Evolutionary conservation across 1,139 yeast species (phyloP), one percentile per base, ranked within the genome.

Genomic region (Suhomyces bolitotheri): DNA sequence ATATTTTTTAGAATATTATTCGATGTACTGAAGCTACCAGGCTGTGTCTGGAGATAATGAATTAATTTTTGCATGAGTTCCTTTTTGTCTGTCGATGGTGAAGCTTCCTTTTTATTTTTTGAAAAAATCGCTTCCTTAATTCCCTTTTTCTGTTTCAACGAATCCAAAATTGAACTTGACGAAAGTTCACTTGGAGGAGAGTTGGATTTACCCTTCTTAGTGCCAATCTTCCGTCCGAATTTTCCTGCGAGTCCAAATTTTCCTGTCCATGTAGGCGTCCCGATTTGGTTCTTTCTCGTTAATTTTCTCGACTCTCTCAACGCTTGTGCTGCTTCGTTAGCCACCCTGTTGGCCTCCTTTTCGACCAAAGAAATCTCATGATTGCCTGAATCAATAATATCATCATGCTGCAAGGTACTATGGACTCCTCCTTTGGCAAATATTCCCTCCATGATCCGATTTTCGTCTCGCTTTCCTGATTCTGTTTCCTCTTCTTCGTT

Each of bases 251-350:
- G 59, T 0, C 98, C 98, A 65, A 83, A 88, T 47, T 77, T 77
- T 0, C 98, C 98, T 0, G 98, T 92, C 95, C 97, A 92, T 0
- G 98, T 92, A 0, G 97, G 97, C 0, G 85, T 81, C 4, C 96
- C 96, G 19, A 89, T 69, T 22, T 75, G 76, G 16, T 79, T 78
- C 41, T 70, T 73, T 34, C 87, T 71, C 0, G 96, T 78, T 19
- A 67, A 63, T 38, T 66, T 74, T 32, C 96, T 63, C 0, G 96
- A 87, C 40, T 75, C 74, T 39, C 79, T 71, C 40, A 92, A 62
- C 0, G 90, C 89, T 14, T 72, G 71, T 0, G 90, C 80, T 0
- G 97, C 97, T 22, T 80, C 80, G 24, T 70, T 71, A 0, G 97
- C 97, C 16, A 87, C 74, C 39, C 79, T 66, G 14, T 73, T 64